Evolutionary conservation across 2,329 filamentous ascomycete genomes (phyloP).

Genomic region (Cryphonectria carpinicola): DNA sequence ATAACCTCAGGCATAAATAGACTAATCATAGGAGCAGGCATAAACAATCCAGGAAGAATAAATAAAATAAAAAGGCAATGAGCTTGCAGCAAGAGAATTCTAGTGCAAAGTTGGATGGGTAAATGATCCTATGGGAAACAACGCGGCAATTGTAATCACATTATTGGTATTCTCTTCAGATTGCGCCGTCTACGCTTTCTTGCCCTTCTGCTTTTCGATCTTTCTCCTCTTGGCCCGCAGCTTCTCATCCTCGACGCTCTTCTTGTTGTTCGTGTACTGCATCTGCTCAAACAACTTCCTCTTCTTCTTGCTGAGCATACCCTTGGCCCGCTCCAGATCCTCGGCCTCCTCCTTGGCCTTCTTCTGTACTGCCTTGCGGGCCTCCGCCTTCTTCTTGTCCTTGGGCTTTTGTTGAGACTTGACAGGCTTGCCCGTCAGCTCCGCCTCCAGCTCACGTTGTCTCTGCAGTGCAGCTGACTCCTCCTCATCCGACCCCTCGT

Average conservation of each 20-base stretch:
- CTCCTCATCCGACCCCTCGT: constrained; percentile 59
- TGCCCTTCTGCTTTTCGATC: constrained; percentile 70
- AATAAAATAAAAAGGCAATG: not conserved
- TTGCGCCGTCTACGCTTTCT: constrained; percentile 40
- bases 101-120: not conserved
- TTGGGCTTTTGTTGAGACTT: constrained; percentile 58
- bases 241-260: constrained; percentile 86
- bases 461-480: constrained; percentile 68
- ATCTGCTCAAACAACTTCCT: constrained; percentile 97
- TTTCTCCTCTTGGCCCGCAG: constrained; percentile 88
- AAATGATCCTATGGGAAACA: too few relatives aligned
- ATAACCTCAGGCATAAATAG: not conserved
- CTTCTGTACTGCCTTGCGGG: constrained; percentile 69
- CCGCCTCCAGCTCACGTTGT: constrained; percentile 90
- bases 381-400: constrained; percentile 69
- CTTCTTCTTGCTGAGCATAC: constrained; percentile 99
- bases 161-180: constrained; percentile 29
- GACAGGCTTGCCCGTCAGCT: constrained; percentile 72
- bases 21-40: not conserved
- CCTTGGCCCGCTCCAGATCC: constrained; percentile 89
- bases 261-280: constrained; percentile 92
- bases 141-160: constrained; percentile 21
- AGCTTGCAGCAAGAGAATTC: not conserved
- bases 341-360: constrained; percentile 78
- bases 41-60: not conserved